Conservation (phyloP, 2,329 filamentous ascomycete genomes). For the Arthrinium phaeospermum region DNA sequence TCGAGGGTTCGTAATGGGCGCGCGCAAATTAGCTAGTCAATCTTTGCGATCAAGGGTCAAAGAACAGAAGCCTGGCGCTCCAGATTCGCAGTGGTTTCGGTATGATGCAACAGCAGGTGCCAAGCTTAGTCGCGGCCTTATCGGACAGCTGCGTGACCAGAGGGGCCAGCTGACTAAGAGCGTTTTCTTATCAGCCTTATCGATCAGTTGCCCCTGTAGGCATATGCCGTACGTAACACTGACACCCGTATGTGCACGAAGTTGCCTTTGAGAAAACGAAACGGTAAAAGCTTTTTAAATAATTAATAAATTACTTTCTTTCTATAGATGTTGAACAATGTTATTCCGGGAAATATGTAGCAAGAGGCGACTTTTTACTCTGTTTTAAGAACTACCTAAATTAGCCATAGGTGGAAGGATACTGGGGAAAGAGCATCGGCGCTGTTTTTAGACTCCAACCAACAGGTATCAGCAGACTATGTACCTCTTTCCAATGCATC, state of each 20-base stretch:
- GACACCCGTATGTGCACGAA: neutral
- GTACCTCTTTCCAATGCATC: neutral
- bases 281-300: neutral
- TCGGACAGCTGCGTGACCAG: slow-evolving; percentile 18
- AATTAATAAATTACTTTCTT: neutral
- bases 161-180: slow-evolving; percentile 18
- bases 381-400: neutral
- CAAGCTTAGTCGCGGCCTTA: slow-evolving; percentile 16
- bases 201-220: neutral
- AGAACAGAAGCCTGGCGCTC: slow-evolving; percentile 18
- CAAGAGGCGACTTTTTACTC: too few relatives aligned
- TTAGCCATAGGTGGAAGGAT: neutral
- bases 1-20: neutral
- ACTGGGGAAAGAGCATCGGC: neutral
- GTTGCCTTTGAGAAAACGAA: neutral
- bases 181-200: neutral
- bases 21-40: neutral
- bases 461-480: neutral
- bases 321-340: neutral
- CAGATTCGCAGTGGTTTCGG: slow-evolving; percentile 11
- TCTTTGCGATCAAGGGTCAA: slow-evolving; percentile 16
- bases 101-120: slow-evolving; percentile 21
- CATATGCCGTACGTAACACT: neutral
- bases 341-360: too few relatives aligned
- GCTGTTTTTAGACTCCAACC: neutral